Base-by-base conservation (phyloP, 352 stramenopile species). In the Phytophthora fragariae region DNA sequence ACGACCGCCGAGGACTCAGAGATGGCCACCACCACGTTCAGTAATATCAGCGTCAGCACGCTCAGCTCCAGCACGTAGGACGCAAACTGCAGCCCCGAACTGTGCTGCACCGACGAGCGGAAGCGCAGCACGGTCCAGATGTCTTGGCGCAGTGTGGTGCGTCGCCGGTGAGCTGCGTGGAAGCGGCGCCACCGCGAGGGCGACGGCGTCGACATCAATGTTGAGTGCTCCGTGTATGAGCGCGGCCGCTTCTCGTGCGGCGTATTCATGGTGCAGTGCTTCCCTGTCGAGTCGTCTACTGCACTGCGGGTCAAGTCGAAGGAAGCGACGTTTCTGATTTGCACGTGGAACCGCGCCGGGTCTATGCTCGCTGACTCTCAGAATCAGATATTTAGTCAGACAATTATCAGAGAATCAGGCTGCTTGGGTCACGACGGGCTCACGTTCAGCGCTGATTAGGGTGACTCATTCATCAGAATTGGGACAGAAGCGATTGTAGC, bases 121-220 rank as follows among this genome's bases (percentile, higher is more conserved):
- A 85, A 91, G 53, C 79, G 80, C 72, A 91, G 61, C n/a, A 90
- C 76, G 0, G 82, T 86, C 84, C 84, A 91, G 52, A 91, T 72
- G 44, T 83, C 77, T 61, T 85, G 72, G 2, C 80, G 82, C 55
- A 84, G 31, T n/a, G 74, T 75, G 11, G 71, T 73, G 15, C 66
- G 47, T 10, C 35, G 68, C 17, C 21, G 54, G 17, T 54, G n/a
- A 0, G 27, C 5, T n/a, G 44, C 37, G 19, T 61, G 41, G 57
- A 55, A 29, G 21, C 52, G 68, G 31, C 68, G 63, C 75, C 67
- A 74, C 57, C 41, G 67, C 11, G 47, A 47, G 8, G 55, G 29
- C 12, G 75, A 70, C 6, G 72, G 61, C 7, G 75, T 68, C 15
- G 72, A 79, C 31, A 79, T 47, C n/a, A 82, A 46, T 31, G 67